Evolutionary conservation across 1,284 basidiomycete species (phyloP).

Genomic region (Malassezia cuniculi): DNA sequence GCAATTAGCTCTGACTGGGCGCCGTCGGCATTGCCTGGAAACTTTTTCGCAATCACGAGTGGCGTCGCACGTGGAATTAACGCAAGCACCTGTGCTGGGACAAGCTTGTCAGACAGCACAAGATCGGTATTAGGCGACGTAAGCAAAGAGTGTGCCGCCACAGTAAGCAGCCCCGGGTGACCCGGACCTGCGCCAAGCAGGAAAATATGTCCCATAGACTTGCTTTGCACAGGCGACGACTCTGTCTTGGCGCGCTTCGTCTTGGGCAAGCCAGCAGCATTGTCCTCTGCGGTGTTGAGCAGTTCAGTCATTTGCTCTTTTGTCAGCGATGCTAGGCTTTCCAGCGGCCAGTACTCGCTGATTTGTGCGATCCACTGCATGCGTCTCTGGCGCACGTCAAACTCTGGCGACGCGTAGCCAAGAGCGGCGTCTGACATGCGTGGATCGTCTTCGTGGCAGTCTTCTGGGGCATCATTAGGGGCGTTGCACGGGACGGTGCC

Average conservation of each 20-base stretch:
- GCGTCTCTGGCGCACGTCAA: constrained; percentile 19
- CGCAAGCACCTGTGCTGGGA: constrained; percentile 71
- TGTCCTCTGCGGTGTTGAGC: constrained; percentile 19
- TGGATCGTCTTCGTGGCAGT: constrained; percentile 6
- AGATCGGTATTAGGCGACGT: constrained; percentile 60
- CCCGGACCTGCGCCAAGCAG: constrained; percentile 90
- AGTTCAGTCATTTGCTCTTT: constrained; percentile 56
- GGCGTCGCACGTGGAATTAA: constrained; percentile 60
- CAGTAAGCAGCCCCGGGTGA: constrained; percentile 77
- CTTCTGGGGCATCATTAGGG: background rate
- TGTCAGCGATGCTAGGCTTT: constrained; percentile 60
- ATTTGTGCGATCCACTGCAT: constrained; percentile 48
- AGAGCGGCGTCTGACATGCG: background rate
- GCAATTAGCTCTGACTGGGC: constrained; percentile 90
- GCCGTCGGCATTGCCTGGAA: constrained; percentile 89
- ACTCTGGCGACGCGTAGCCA: background rate
- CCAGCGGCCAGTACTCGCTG: constrained; percentile 70
- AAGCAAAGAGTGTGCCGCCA: constrained; percentile 69
- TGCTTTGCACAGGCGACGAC: background rate
- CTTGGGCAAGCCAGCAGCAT: constrained; percentile 2
- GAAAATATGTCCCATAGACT: constrained; percentile 46
- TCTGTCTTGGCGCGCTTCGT: constrained; percentile 8
- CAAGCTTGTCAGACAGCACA: constrained; percentile 91
- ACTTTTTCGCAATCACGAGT: constrained; percentile 77
- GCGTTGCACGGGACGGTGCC: too few relatives aligned